These are phyloP conservation scores for Plantago coronopus DNA, from an alignment of 305 asterid genomes.

Conservation along the genomic window DNA sequence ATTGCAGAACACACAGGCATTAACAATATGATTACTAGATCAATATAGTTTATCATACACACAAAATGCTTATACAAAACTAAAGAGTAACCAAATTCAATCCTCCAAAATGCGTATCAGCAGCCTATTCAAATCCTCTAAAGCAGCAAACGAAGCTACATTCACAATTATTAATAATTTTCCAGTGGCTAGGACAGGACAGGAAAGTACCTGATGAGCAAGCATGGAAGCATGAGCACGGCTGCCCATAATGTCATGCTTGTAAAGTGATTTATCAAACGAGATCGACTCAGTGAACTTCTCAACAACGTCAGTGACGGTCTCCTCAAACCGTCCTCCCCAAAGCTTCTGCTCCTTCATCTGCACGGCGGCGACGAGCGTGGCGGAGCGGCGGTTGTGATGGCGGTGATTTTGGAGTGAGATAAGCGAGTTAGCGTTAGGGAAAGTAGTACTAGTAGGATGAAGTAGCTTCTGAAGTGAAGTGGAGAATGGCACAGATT, in stretches of 20 bases:
- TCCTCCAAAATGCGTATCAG: too few relatives aligned
- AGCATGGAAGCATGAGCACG: constrained; percentile 97
- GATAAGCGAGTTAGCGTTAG: constrained; percentile 4
- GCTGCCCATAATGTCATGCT: constrained; percentile 93
- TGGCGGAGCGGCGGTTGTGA: constrained; percentile 27
- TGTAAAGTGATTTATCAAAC: constrained; percentile 76
- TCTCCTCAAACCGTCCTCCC: constrained; percentile 95
- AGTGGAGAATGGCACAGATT: constrained; percentile 13
- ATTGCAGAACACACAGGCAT: too few relatives aligned
- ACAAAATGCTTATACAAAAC: too few relatives aligned
- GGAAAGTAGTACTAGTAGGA: constrained; percentile 20
- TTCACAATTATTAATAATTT: neutral
- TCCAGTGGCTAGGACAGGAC: neutral
- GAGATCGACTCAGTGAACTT: constrained; percentile 93
- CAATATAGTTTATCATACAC: too few relatives aligned
- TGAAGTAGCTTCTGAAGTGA: constrained; percentile 28
- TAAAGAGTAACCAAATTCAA: too few relatives aligned
- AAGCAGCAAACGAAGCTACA: neutral
- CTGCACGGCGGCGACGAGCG: constrained; percentile 32
- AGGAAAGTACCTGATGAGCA: constrained; percentile 57
- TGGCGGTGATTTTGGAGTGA: neutral
- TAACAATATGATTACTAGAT: too few relatives aligned
- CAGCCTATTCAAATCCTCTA: too few relatives aligned
- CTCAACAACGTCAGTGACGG: constrained; percentile 81
- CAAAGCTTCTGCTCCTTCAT: constrained; percentile 88